Conservation (phyloP, 23 red algal genomes). For the Gracilariopsis chorda region DNA sequence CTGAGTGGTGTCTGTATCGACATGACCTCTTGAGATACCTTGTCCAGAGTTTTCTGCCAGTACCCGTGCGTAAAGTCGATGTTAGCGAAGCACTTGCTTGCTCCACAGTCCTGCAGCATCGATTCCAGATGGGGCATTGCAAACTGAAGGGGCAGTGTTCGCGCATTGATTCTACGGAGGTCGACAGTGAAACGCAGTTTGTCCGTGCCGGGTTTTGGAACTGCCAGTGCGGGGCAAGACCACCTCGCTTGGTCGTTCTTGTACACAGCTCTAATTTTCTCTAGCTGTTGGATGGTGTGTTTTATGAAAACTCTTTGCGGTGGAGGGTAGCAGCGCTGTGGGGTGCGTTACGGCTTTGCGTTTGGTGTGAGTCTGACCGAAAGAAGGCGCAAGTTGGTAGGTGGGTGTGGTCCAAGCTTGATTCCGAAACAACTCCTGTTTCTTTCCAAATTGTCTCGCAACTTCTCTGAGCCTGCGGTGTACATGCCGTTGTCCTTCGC, state of each 20-base stretch:
- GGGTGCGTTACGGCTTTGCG: background rate
- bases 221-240: background rate
- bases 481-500: background rate
- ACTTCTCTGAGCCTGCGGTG: background rate
- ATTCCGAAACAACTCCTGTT: background rate
- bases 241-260: background rate
- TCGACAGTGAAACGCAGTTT: conserved; percentile 11
- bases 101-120: background rate
- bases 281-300: background rate
- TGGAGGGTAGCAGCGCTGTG: background rate
- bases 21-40: conserved; percentile 16
- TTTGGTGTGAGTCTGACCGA: background rate
- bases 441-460: background rate
- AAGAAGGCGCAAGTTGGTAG: background rate
- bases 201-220: background rate
- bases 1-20: conserved; percentile 22
- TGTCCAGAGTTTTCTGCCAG: background rate
- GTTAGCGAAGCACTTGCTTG: background rate
- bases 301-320: background rate
- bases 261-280: conserved; percentile 17
- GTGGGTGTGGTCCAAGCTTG: conserved; percentile 12
- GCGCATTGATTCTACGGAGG: background rate
- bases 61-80: conserved; percentile 35
- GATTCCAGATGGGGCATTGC: conserved; percentile 10
- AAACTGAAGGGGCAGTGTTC: background rate